Evolutionary conservation across 352 stramenopile species (phyloP), one percentile per base, ranked within the genome.

Genomic region (Phytophthora lateralis): DNA sequence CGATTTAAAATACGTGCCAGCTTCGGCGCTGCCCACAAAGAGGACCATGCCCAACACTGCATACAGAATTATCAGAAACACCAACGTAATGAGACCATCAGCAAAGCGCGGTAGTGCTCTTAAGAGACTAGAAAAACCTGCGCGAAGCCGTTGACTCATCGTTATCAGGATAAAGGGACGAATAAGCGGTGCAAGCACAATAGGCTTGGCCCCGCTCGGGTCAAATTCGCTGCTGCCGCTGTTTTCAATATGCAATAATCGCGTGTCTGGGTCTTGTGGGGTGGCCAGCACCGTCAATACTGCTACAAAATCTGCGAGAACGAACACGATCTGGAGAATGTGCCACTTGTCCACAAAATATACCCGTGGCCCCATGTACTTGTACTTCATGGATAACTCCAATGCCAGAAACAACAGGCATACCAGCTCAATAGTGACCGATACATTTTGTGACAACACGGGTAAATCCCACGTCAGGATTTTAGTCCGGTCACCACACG

Each of bases 341-440:
- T 78, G 71, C 77, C 77, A 86, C 49, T 80, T 82, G 64, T 86
- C 81, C 26, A 72, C 65, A 15, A 89, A 80, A 39, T 80, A 82
- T 5, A 88, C 53, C 1, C 73, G 70, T 21, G 76, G 60, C 0
- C 73, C 77, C 51, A 82, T 77, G 51, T 82, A 81, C 26, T 68
- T 67, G 37, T 74, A 86, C 62, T 80, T 83, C 48, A 83, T 76
- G 6, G 54, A 56, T 52, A 79, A 64, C 58, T 89, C 79, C 29
- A 69, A 41, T 0, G 66, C 62, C 8, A 89, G 53, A 44, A 89
- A 54, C 6, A 47, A 45, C 10, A 89, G 54, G 49, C 77, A 88
- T 1, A 69, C 35, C 8, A 83, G 38, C 48, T 89, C 80, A 39
- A 88, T 78, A 7, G 57, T 42, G 14, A 73, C 63, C 5, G 75